A percentile compares a stretch with the other conserved stretches of the same genome.
These are phyloP conservation scores for Setomelanomma holmii DNA, from an alignment of 2,329 filamentous ascomycete genomes.

Conservation along the genomic window DNA sequence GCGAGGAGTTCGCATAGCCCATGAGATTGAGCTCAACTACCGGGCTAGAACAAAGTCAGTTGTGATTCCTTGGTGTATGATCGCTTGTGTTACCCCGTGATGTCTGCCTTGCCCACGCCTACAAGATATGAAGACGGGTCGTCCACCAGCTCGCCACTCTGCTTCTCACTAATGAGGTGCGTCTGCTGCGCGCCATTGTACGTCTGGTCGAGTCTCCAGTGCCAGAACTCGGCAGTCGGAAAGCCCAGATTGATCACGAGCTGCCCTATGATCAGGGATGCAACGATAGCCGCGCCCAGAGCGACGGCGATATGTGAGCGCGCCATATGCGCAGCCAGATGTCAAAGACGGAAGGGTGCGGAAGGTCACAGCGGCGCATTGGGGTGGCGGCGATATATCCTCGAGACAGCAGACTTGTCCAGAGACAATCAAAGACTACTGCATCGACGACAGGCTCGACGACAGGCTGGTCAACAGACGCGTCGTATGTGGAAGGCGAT, in stretches of 20 bases:
- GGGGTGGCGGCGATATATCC: constrained; percentile 1
- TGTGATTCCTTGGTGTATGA: background rate
- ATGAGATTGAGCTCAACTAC: constrained; percentile 91
- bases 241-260: constrained; percentile 45
- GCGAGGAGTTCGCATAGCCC: constrained; percentile 86
- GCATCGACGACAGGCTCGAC: background rate
- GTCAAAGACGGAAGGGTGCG: constrained; percentile 26
- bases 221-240: constrained; percentile 47
- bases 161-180: constrained; percentile 35
- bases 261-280: constrained; percentile 43
- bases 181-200: constrained; percentile 31
- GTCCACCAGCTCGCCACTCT: constrained; percentile 31
- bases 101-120: constrained; percentile 74
- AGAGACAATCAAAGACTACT: background rate
- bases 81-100: constrained; percentile 64
- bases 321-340: constrained; percentile 43
- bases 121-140: constrained; percentile 64
- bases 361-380: constrained; percentile 13
- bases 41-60: constrained; percentile 59
- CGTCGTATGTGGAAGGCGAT: constrained; percentile 7
- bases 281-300: constrained; percentile 43
- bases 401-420: background rate
- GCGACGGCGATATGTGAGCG: constrained; percentile 49
- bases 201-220: constrained; percentile 33
- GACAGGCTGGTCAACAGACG: background rate